Evolutionary conservation across 2,329 filamentous ascomycete genomes (phyloP).

Genomic region (Coniochaeta sp.): DNA sequence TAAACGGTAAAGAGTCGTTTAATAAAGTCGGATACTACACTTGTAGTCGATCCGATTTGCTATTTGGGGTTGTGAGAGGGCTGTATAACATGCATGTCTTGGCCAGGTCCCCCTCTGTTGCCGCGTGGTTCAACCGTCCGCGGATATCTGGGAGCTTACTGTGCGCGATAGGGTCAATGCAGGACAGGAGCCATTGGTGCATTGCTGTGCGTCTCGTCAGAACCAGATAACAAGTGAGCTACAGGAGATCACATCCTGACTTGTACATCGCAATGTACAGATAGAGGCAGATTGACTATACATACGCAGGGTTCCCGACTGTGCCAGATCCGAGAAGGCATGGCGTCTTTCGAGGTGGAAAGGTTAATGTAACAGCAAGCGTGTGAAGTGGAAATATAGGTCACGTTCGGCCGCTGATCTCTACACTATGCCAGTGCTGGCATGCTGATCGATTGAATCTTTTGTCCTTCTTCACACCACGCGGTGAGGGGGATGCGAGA

Average conservation of each 20-base stretch:
- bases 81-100: background rate
- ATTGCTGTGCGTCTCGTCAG: background rate
- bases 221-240: constrained; percentile 16
- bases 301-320: background rate
- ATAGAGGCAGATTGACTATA: background rate
- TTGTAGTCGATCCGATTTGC: background rate
- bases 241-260: background rate
- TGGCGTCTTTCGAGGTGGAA: background rate
- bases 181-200: constrained; percentile 1
- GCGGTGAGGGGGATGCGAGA: background rate
- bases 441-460: background rate
- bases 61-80: background rate
- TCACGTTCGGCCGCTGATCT: background rate
- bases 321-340: background rate
- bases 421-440: background rate
- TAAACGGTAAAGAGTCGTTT: background rate
- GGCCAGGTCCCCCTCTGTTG: background rate
- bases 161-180: constrained; percentile 12
- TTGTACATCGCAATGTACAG: background rate
- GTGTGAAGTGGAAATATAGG: background rate
- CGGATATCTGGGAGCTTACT: constrained; percentile 8
- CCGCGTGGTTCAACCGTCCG: background rate
- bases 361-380: background rate
- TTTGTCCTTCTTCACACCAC: background rate
- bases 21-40: background rate